phyloP scores from a whole-genome alignment of 2,329 filamentous ascomycete genomes.

The Gaeumannomyces sp. region DNA sequence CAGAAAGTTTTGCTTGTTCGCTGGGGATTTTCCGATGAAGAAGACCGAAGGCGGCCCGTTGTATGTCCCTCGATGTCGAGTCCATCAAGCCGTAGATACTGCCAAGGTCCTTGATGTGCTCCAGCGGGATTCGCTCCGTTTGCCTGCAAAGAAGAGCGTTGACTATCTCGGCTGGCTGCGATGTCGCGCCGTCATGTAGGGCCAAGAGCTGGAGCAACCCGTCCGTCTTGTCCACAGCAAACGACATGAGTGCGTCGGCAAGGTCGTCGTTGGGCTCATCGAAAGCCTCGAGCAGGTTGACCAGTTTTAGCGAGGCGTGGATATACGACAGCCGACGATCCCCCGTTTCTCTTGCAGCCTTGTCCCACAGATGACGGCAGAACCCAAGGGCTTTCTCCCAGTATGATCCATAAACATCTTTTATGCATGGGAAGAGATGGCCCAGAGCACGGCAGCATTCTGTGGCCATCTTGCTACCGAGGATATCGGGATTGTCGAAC shows the following conservation, averaged over 20 bases:
- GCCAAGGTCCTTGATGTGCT: conserved; percentile 55
- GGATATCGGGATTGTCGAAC: conserved; percentile 46
- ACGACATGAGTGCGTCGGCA: conserved; percentile 62
- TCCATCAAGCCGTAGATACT: conserved; percentile 72
- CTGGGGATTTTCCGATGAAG: conserved; percentile 74
- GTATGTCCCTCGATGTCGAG: conserved; percentile 67
- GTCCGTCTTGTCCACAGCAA: conserved; percentile 46
- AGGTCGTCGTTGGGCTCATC: conserved; percentile 82
- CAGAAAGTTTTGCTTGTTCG: conserved; percentile 72
- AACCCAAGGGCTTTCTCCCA: conserved; percentile 65
- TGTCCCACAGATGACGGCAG: conserved; percentile 51
- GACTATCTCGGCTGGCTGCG: conserved; percentile 68
- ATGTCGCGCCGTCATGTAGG: conserved; percentile 34
- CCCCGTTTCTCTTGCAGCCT: conserved; percentile 32
- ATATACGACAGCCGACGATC: conserved; percentile 55
- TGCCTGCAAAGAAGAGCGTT: conserved; percentile 68
- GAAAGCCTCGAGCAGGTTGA: conserved; percentile 55
- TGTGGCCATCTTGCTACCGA: conserved; percentile 38
- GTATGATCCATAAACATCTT: conserved; percentile 79
- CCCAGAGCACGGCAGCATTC: conserved; percentile 52
- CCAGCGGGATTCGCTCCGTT: conserved; percentile 56
- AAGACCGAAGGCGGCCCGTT: conserved; percentile 73
- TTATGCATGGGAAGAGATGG: conserved; percentile 64
- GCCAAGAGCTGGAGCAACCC: conserved; percentile 61
- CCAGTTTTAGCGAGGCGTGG: conserved; percentile 67